Conservation (phyloP, 2,329 filamentous ascomycete genomes). For the Aureobasidium subglaciale region DNA sequence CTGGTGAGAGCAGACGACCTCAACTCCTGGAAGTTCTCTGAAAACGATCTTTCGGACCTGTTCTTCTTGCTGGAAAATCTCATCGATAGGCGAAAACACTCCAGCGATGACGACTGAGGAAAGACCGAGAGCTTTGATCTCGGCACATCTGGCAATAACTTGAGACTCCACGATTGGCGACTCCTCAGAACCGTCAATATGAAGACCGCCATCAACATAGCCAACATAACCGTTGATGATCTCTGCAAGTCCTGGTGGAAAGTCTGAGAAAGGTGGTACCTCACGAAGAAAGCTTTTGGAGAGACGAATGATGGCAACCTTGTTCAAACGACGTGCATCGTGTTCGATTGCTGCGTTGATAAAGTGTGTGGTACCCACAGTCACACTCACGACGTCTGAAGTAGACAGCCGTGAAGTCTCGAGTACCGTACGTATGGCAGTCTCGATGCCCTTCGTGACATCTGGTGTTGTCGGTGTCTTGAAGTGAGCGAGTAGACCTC, state of each 20-base stretch:
- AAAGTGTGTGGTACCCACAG: slow-evolving; percentile 44
- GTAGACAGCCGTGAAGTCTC: slow-evolving; percentile 28
- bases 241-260: slow-evolving; percentile 24
- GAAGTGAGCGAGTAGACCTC: slow-evolving; percentile 27
- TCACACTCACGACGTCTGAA: slow-evolving; percentile 35
- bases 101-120: slow-evolving; percentile 49
- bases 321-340: slow-evolving; percentile 41
- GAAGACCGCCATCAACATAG: slow-evolving; percentile 44
- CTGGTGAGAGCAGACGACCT: slow-evolving; percentile 46
- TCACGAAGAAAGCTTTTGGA: slow-evolving; percentile 27
- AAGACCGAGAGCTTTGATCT: slow-evolving; percentile 39
- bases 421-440: slow-evolving; percentile 32
- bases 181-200: slow-evolving; percentile 38
- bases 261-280: slow-evolving; percentile 27
- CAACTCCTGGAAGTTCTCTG: slow-evolving; percentile 39
- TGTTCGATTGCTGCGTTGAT: slow-evolving; percentile 30
- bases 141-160: slow-evolving; percentile 37
- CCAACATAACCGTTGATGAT: slow-evolving; percentile 29
- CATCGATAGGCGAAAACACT: slow-evolving; percentile 53
- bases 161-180: slow-evolving; percentile 38
- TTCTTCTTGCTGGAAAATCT: slow-evolving; percentile 46
- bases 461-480: slow-evolving; percentile 37
- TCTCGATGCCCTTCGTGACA: slow-evolving; percentile 37
- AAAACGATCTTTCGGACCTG: slow-evolving; percentile 42
- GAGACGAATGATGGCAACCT: slow-evolving; percentile 45